Evolutionary conservation across 2,329 filamentous ascomycete species (phyloP), one percentile per base, ranked within the genome.

Genomic region (Thielaviopsis euricoi): DNA sequence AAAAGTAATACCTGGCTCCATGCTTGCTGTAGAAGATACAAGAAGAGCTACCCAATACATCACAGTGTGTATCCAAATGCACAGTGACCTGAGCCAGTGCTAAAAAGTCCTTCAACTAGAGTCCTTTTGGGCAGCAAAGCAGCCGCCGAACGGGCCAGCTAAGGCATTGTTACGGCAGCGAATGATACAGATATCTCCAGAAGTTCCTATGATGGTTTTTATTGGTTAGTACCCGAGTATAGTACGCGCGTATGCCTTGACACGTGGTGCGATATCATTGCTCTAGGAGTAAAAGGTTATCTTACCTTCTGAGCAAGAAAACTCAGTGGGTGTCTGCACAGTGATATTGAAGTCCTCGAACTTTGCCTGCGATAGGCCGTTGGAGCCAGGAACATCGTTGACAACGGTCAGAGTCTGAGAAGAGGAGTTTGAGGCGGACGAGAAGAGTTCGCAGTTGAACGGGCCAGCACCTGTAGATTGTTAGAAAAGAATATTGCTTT

Each of bases 141-240:
- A 82, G 53, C 78, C 74, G 33, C 76, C 76, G 58, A 81, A 81
- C 9, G 77, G 77, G 2, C 78, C 77, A 6, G 77, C 77, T 2
- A 74, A 67, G 4, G 78, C 77, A 58, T 75, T 77, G 70, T 82
- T 82, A n/a, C 77, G 72, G 71, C 79, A 82, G 26, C 79, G 74
- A 13, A 82, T 71, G 0, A 78, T 81, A 71, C 78, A 80, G 43
- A 80, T 64, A 57, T 80, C 76, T 40, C 80, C 80, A 1, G 78
- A 79, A 0, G 79, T 78, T 3, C 68, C 74, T 75, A 46, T 26
- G 4, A 4, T 26, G 25, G 25, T 26, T 26, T 26, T 4, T 4
- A 4, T 9, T 4, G 4, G 25, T 26, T 26, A 26, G 25, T 9
- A 26, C 25, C 9, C 25, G 9, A n/a, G n/a, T n/a, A n/a, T n/a